Evolutionary conservation across 2,329 filamentous ascomycete genomes (phyloP), one percentile per base, ranked within the genome.

Genomic region (Calcarisporium arbuscula): DNA sequence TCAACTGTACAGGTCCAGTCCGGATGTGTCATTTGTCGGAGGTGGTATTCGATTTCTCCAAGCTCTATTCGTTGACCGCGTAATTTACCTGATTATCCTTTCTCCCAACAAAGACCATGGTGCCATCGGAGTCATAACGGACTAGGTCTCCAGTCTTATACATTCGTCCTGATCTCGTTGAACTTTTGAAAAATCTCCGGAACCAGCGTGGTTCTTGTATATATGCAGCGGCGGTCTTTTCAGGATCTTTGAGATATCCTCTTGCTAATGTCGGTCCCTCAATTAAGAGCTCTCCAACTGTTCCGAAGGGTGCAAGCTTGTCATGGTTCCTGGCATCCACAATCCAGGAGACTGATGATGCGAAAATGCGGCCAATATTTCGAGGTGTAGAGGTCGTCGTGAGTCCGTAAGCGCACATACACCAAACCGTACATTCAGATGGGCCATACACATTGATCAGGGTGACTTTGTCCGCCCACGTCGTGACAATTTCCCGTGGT

Each of bases 321-420:
- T 30, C 25, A 1, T 30, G 23, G 20, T 42, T 25, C 17, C 27
- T 25, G 5, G 34, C 18, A 17, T 38, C 34, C 15, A 32, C 38
- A 27, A 41, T 30, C 39, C 36, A 41, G n/a, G 33, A 40, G 32
- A 25, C 22, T 14, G 22, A 25, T 9, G 22, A 25, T 25, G 22
- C 10, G 22, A 25, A 25, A 14, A 35, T 35, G n/a, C 36, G 12
- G n/a, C 36, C 36, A 7, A 38, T 32, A 8, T 32, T 32, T n/a
- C 22, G 20, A 2, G 10, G 21, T 38, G 17, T 15, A 32, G 3
- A 28, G 16, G 7, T 17, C 28, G 12, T 38, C 36, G 17, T 30
- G 4, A 2, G 22, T 17, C 3, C 27, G 35, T 17, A 19, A 11
- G 27, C 28, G 35, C 22, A 35, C 36, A 16, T 38, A 22, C 15